Evolutionary conservation across 1,284 basidiomycete species (phyloP).

Genomic region (Pyrrhoderma noxium): DNA sequence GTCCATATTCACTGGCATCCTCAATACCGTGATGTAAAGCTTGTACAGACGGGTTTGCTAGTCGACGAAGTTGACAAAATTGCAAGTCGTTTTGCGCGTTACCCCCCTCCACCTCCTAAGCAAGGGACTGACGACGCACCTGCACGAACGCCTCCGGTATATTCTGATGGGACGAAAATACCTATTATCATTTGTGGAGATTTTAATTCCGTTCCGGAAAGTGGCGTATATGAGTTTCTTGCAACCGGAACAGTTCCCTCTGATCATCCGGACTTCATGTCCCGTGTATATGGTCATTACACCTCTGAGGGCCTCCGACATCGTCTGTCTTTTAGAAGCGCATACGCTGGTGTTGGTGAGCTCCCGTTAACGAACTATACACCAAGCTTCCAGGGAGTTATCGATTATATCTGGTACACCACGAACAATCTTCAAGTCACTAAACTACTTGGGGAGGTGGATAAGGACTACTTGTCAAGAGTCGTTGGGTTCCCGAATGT

Average conservation of each 20-base stretch:
- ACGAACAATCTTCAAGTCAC: conserved; percentile 75
- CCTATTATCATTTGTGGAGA: conserved; percentile 91
- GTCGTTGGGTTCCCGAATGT: conserved; percentile 96
- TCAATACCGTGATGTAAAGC: conserved; percentile 91
- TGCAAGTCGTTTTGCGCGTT: conserved; percentile 75
- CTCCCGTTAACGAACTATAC: conserved; percentile 88
- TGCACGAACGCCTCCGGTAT: conserved; percentile 53
- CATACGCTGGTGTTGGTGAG: conserved; percentile 66
- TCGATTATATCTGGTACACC: conserved; percentile 96
- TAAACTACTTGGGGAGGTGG: conserved; percentile 84
- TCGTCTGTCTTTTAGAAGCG: conserved; percentile 74
- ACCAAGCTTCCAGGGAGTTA: conserved; percentile 73
- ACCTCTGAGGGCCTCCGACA: conserved; percentile 87
- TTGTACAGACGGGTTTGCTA: conserved; percentile 90
- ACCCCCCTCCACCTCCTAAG: conserved; percentile 44
- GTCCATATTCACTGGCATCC: conserved; percentile 95
- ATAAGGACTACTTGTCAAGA: conserved; percentile 80
- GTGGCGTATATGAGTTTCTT: conserved; percentile 92
- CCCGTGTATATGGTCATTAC: conserved; percentile 86
- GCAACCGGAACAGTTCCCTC: conserved; percentile 63
- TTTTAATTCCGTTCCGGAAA: conserved; percentile 85
- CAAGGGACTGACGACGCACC: conserved; percentile 15
- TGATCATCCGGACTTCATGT: conserved; percentile 90
- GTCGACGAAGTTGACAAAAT: conserved; percentile 93
- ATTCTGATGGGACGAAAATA: conserved; percentile 82